Evolutionary conservation across 331 rosid genomes (phyloP), one percentile per base, ranked within the genome.

Genomic region (Erythrophleum ivorense): DNA sequence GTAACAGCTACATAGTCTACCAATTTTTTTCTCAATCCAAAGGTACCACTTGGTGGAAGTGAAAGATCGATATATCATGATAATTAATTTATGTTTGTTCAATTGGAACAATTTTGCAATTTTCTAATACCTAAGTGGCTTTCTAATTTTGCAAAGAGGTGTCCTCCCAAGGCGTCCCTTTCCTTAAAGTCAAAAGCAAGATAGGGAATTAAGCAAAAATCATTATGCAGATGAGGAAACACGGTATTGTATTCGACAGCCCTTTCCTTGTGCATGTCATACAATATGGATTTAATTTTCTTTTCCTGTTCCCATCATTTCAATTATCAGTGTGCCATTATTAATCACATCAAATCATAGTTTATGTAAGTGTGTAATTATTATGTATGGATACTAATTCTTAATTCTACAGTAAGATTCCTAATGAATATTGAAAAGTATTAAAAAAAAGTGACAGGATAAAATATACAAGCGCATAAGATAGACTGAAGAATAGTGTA

Each of bases 111-210:
- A 86, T 80, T 54, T 72, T 71, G 68, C 80, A 78, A 59, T 78
- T 76, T 68, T 80, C 59, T 84, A 83, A 73, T 84, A 79, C 79
- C 74, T n/a, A 71, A 72, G 73, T 78, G 93, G 73, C 90, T 87
- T 85, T 84, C 76, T 82, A 79, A 77, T 71, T 64, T 62, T 36
- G 73, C 83, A 86, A 81, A 83, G 82, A 80, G 91, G 79, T 84
- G 36, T 62, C 75, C 52, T 63, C 70, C 43, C 55, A n/a, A 63
- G 71, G 78, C 70, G 76, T 83, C 78, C 7, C 71, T 76, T 77
- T 87, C 71, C 83, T 31, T 78, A 53, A 65, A 84, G 88, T 88
- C 82, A 82, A 82, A 81, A 81, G 68, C 73, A 78, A 71, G 62
- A 29, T 14, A 40, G 33, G 36, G 78, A 59, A 73, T n/a, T 78